Base-by-base conservation (phyloP, 495 filamentous ascomycete species). In the Trichoderma virens region DNA sequence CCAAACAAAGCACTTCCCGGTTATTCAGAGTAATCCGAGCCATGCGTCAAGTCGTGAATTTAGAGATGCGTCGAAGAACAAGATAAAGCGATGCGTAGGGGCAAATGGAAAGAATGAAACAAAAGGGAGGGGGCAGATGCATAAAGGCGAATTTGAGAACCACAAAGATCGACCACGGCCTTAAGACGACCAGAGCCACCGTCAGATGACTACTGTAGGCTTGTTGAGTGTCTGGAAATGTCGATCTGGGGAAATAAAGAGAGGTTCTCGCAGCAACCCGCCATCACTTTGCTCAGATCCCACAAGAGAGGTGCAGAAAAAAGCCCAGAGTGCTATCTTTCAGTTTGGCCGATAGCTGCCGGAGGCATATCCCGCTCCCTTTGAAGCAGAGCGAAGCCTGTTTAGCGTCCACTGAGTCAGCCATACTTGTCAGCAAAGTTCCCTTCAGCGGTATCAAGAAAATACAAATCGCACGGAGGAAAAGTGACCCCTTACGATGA, bases 321-420 rank as follows among this genome's bases (percentile, higher is more conserved):
- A 51, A 68, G 60, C 61, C 64, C 54, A 63, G 56, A 41, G 60
- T 20, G 8, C 43, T 23, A 64, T 68, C 20, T 34, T 69, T 82
- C 88, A 90, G 85, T 90, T 90, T 75, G 86, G 83, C 75, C 88
- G 88, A 77, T 90, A 86, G 73, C 81, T 81, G 73, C 85, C 84
- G 77, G 86, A 75, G 66, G 76, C 82, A 80, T 76, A 79, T 70
- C 78, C 80, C 82, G 88, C 87, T 77, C 86, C 89, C 79, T 91
- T 93, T 67, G 90, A 91, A 83, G 91, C 89, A 82, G 91, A 93
- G 83, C 90, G 91, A 80, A 93, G 90, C 91, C 91, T 96, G 86
- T 86, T 62, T 87, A 88, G 83, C 88, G 88, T 82, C 89, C 85
- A 90, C 88, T 91, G 88, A 86, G 90, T 90, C 88, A 91, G 89